Evolutionary conservation across 352 stramenopile genomes (phyloP).

Genomic region (Phytophthora pisi): DNA sequence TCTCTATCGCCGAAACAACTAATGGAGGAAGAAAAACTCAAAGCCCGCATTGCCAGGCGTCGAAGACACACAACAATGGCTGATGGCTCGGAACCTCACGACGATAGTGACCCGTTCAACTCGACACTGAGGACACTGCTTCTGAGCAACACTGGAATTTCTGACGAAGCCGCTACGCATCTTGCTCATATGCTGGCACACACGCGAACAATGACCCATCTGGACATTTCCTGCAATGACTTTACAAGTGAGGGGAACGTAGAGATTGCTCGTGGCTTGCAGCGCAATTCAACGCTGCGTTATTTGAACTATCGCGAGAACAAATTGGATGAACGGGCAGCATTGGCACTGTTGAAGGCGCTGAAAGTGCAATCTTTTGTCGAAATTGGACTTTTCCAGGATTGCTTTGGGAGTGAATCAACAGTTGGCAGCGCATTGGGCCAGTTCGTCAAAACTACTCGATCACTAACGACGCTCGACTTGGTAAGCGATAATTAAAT

Average conservation of each 20-base stretch:
- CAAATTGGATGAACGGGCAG: constrained; percentile 45
- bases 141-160: constrained; percentile 67
- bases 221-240: constrained; percentile 61
- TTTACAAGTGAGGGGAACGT: constrained; percentile 45
- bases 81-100: constrained; percentile 13
- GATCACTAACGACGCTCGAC: constrained; percentile 53
- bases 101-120: constrained; percentile 54
- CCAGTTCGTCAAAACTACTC: constrained; percentile 32
- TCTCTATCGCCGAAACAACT: constrained; percentile 48
- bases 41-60: constrained; percentile 47
- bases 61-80: constrained; percentile 28
- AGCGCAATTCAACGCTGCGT: constrained; percentile 50
- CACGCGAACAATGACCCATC: constrained; percentile 56
- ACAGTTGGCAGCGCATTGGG: constrained; percentile 38
- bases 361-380: constrained; percentile 43
- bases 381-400: constrained; percentile 59
- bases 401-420: constrained; percentile 51
- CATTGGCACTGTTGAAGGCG: constrained; percentile 41
- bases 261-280: constrained; percentile 52
- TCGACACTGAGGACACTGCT: constrained; percentile 60
- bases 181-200: constrained; percentile 50
- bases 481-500: constrained; percentile 37
- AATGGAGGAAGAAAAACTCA: constrained; percentile 59
- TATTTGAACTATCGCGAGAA: constrained; percentile 71
- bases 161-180: constrained; percentile 50